phyloP scores from a whole-genome alignment of 2,329 filamentous ascomycete species.

The Orbilia quercus region DNA sequence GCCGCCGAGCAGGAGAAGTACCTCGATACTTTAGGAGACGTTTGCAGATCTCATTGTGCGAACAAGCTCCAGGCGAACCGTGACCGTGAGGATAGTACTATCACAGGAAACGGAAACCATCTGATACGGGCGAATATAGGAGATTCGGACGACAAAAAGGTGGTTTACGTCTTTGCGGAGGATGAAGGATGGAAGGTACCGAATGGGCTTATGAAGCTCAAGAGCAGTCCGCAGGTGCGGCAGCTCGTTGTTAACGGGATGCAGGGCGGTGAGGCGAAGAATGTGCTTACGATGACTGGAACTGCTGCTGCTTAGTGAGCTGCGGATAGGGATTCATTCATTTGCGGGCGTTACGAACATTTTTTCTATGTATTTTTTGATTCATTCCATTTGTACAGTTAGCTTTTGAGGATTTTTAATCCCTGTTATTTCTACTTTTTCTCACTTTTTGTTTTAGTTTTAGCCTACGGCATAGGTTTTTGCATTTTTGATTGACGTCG shows the following conservation, averaged over 20 bases:
- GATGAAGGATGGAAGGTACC: constrained; percentile 77
- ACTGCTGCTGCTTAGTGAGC: constrained; percentile 50
- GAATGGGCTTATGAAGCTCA: constrained; percentile 71
- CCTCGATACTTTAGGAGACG: constrained; percentile 57
- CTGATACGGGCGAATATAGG: constrained; percentile 73
- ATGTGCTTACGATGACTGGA: constrained; percentile 63
- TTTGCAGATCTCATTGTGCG: constrained; percentile 57
- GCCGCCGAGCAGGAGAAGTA: constrained; percentile 57
- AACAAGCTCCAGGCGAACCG: constrained; percentile 70
- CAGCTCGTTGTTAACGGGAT: constrained; percentile 72
- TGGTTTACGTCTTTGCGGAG: constrained; percentile 73
- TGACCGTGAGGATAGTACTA: constrained; percentile 46
- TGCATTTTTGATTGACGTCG: background rate
- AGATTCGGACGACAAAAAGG: constrained; percentile 75
- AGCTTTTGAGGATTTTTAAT: background rate
- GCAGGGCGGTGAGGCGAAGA: constrained; percentile 68
- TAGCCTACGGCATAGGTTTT: background rate
- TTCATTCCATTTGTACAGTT: constrained; percentile 16
- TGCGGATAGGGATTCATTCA: background rate
- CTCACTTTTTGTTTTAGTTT: constrained; percentile 1
- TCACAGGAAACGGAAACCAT: constrained; percentile 65
- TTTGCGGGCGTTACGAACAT: constrained; percentile 14
- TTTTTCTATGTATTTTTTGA: background rate
- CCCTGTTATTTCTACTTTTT: constrained; percentile 4
- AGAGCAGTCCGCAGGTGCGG: constrained; percentile 71